Evolutionary conservation across 2,329 filamentous ascomycete species (phyloP).

Genomic region (Talaromyces sp.): DNA sequence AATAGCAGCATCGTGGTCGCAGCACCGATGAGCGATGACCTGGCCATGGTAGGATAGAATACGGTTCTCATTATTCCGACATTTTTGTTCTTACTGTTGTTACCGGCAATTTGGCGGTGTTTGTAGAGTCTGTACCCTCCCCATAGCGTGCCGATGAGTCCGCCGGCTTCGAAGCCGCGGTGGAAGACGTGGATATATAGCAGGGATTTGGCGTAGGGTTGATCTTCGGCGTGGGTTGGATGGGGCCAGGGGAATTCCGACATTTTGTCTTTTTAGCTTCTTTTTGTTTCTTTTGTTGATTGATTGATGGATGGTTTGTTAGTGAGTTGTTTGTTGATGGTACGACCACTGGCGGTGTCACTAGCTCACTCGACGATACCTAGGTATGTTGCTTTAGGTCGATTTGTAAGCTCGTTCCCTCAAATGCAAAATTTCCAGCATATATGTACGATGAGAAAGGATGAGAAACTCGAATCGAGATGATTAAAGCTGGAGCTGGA

Average conservation of each 20-base stretch:
- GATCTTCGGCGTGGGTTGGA: constrained; percentile 62
- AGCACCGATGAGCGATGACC: constrained; percentile 48
- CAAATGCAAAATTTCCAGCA: no score
- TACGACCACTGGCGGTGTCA: no score
- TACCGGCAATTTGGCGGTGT: neutral
- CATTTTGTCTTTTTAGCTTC: constrained; percentile 20
- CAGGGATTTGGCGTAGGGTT: constrained; percentile 55
- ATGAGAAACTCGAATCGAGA: no score
- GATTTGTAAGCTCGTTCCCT: no score
- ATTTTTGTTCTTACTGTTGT: no score
- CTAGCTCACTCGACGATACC: no score
- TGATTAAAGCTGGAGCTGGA: neutral
- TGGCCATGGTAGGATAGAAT: constrained; percentile 50
- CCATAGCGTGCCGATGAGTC: constrained; percentile 49
- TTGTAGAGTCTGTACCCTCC: constrained; percentile 20
- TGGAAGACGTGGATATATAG: constrained; percentile 61
- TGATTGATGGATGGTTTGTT: neutral
- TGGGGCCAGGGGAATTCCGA: constrained; percentile 47
- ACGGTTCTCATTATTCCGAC: constrained; percentile 24
- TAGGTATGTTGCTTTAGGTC: no score
- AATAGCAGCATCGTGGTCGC: constrained; percentile 48
- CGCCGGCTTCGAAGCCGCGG: constrained; percentile 55
- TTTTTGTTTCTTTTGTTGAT: neutral
- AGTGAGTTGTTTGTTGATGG: no score
- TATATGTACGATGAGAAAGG: no score